Base-by-base conservation (phyloP, 2,329 filamentous ascomycete species). In the Aureobasidium namibiae region DNA sequence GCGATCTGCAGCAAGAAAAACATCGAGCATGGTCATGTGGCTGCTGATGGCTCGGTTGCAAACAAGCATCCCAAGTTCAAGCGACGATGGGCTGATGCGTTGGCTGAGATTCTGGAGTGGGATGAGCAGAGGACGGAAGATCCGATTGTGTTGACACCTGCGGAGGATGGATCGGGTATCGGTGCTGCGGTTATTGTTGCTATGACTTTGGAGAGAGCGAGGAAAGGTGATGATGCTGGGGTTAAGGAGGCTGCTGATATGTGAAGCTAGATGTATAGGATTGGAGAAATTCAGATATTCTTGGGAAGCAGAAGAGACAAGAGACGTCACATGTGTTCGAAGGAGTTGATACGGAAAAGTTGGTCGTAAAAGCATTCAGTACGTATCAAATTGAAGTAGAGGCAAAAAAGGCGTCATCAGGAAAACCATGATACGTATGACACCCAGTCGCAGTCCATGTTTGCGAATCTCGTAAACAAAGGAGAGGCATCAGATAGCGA, bases 51-150 rank as follows among this genome's bases (percentile, higher is more conserved):
- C 0, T 68, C 68, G 46, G 72, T 75, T 16, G 72, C 71, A 21
- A 74, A 73, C 52, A 75, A 75, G 58, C 72, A 74, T 65, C 72
- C 73, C 1, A 70, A 72, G 36, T 75, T 76, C 64, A 73, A 73
- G 65, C 63, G 61, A 54, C 62, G 73, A 59, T 75, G 74, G 73
- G 72, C 70, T n/a, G 64, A 64, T 54, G 73, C 74, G 13, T 50
- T 75, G 46, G 71, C 68, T 0, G 73, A 75, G 65, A 69, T 74
- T 8, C 53, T 74, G 33, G 72, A 67, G 10, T 74, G 71, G 73
- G 63, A 66, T 6, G 60, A 64, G 23, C 64, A 62, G 34, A 59
- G 63, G 62, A 63, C 62, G 1, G 66, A 69, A 41, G 70, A 70
- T 53, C 70, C 69, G 1, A 74, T 76, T 53, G 65, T 63, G 42